Base-by-base conservation (phyloP, 164 flowering plant genomes). In the Amborella trichopoda region DNA sequence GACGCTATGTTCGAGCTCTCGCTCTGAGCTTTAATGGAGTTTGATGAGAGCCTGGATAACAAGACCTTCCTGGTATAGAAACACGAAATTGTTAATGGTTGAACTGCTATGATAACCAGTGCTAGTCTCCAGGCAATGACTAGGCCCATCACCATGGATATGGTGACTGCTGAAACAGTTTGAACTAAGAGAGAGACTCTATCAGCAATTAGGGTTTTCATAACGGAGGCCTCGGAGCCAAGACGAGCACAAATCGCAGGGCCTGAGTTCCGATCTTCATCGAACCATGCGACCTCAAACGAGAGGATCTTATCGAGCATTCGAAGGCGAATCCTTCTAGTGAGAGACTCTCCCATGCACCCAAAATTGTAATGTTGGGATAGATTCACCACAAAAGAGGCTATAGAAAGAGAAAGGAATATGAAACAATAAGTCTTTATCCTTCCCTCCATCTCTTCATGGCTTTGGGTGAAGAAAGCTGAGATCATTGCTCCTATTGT, bases 201-300 rank as follows among this genome's bases (percentile, higher is more conserved):
- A 32, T 89, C 90, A 0, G 88, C 90, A 0, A 89, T 85, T 1
- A 89, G 71, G 41, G 97, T 77, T 44, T 83, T 89, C 17, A 85
- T 85, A 69, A 74, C 64, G 23, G 85, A 66, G 18, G 94, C 96
- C 28, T 89, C 90, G 56, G 69, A 68, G 67, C 80, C 78, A 39
- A 88, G 53, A 48, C 89, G 74, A 9, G 89, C 71, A 47, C 82
- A 80, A 19, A 88, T 55, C 2, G 79, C 83, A 1, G 83, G 86
- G 40, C 82, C 82, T 0, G 95, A 76, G 46, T 89, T 84, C 17
- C 70, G 46, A 25, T 82, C 95, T 21, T 80, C 80, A 39, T 89
- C 97, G 26, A 89, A 88, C 96, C 96, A 84, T 5, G 93, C 95
- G 3, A 84, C 47, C 52, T 89, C 97, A 28, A 89, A 89, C 0